Conservation (phyloP, 495 filamentous ascomycete species). For the Mytilinidion resinicola region DNA sequence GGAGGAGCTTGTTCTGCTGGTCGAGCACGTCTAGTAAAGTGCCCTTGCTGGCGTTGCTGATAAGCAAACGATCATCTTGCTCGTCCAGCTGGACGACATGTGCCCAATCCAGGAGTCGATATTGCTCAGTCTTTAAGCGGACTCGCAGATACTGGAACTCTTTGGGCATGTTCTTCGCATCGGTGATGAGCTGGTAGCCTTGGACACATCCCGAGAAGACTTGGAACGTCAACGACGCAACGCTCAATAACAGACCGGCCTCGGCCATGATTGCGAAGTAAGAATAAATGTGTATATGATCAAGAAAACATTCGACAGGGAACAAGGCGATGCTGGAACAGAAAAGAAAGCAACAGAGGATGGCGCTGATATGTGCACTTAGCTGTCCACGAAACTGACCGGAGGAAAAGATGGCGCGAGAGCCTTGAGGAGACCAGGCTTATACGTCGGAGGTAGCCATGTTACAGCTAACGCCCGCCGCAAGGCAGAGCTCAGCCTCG, state of each 20-base stretch:
- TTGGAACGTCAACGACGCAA: constrained; percentile 29
- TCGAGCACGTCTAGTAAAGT: constrained; percentile 28
- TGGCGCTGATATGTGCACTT: too few species aligned
- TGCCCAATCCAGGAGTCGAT: constrained; percentile 31
- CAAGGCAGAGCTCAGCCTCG: constrained; percentile 4
- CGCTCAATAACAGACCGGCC: constrained; percentile 2
- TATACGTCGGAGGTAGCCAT: background rate
- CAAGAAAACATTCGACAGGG: background rate
- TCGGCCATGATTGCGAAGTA: constrained; percentile 14
- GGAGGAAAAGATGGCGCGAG: background rate
- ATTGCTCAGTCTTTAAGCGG: constrained; percentile 30
- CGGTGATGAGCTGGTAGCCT: constrained; percentile 30
- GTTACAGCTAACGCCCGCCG: background rate
- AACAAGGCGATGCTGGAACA: too few species aligned
- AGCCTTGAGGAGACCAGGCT: background rate
- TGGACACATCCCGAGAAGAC: constrained; percentile 31
- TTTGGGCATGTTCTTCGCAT: constrained; percentile 30
- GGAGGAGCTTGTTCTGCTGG: constrained; percentile 25
- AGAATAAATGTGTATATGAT: background rate
- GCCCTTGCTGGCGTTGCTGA: constrained; percentile 27
- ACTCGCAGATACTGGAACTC: constrained; percentile 29
- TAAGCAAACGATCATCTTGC: constrained; percentile 25
- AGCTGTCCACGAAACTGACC: background rate
- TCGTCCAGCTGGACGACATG: constrained; percentile 26
- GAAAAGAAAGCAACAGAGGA: too few species aligned